Base-by-base conservation (phyloP, 2,329 filamentous ascomycete species). In the Aspergillus candidus region DNA sequence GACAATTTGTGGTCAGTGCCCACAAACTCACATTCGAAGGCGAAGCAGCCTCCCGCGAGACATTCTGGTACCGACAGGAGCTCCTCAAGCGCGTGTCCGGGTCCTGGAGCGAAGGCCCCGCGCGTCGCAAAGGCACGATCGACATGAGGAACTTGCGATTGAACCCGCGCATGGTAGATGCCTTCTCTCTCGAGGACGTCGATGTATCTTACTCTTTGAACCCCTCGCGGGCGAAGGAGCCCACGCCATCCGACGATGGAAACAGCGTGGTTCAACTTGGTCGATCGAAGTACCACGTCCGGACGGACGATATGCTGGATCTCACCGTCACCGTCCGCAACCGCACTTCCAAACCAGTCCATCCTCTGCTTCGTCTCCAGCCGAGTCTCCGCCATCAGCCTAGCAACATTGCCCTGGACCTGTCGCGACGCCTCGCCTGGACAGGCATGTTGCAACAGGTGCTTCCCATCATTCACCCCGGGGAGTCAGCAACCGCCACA, bases 1-100 rank as follows among this genome's bases (percentile, higher is more conserved):
- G 89, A n/a, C 90, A 96, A 60, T 96, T 94, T 57, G 87, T 96
- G 27, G 87, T 95, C 35, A 93, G 86, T 65, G 79, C 83, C 12
- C 83, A 80, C 59, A 86, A 86, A 56, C 80, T 90, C 44, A 83
- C 85, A 0, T 86, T 88, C 0, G 88, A 93, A 51, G 79, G 78
- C 35, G 90, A 96, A 67, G 79, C 86, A 30, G 78, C 82, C 11
- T 84, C 77, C 48, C 77, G 90, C 40, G 88, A 95, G 67, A 81
- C 83, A 0, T 96, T 96, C 63, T 96, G 90, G 90, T 95, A 88
- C 64, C 80, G 89, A 12, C 86, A 94, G 63, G 82, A 80, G 59
- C 76, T 96, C 2, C 75, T 96, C 3, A 82, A 84, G 47, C 73
- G 75, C 34, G 69, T 95, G 8, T 75, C 74, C 18, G 88, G 84